Percentiles rank a stretch among this genome's conserved stretches.
These are phyloP conservation scores for Phyllosticta citriasiana DNA, from an alignment of 2,329 filamentous ascomycete genomes.

Conservation along the genomic window DNA sequence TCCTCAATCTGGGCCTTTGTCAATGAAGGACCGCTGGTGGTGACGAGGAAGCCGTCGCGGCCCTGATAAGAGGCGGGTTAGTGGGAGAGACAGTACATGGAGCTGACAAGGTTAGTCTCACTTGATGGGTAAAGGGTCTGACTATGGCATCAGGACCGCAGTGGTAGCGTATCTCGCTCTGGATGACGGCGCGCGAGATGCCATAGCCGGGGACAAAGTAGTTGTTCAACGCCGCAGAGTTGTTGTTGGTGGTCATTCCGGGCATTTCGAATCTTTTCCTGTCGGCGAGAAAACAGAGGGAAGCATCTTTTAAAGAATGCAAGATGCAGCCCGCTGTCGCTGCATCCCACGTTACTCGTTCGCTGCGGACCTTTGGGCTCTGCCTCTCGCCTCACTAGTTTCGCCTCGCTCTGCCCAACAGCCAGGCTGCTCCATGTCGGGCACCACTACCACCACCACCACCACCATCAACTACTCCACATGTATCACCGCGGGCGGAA, in stretches of 20 bases:
- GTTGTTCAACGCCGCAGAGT: conserved; percentile 18
- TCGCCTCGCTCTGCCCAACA: neutral
- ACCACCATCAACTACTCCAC: neutral
- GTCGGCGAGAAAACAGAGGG: neutral
- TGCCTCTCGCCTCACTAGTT: neutral
- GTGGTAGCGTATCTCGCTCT: conserved; percentile 33
- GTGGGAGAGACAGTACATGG: neutral
- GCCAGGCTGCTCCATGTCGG: neutral
- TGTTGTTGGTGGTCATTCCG: conserved; percentile 12
- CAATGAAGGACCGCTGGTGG: conserved; percentile 29
- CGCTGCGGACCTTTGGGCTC: neutral
- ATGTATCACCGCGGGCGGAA: neutral
- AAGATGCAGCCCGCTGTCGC: neutral
- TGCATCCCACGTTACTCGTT: neutral
- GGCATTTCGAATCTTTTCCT: neutral
- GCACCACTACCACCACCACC: neutral
- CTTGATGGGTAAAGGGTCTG: conserved; percentile 33
- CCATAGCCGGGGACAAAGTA: conserved; percentile 35
- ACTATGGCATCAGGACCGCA: conserved; percentile 34
- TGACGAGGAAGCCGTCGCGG: conserved; percentile 33
- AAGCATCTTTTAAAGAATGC: too few species aligned
- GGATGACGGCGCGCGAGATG: conserved; percentile 34
- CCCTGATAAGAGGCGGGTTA: conserved; percentile 19
- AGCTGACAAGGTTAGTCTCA: conserved; percentile 13
- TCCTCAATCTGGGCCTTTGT: conserved; percentile 37